These are phyloP conservation scores for Macrotyloma uniflorum DNA, from an alignment of 306 rosid genomes.

Conservation along the genomic window DNA sequence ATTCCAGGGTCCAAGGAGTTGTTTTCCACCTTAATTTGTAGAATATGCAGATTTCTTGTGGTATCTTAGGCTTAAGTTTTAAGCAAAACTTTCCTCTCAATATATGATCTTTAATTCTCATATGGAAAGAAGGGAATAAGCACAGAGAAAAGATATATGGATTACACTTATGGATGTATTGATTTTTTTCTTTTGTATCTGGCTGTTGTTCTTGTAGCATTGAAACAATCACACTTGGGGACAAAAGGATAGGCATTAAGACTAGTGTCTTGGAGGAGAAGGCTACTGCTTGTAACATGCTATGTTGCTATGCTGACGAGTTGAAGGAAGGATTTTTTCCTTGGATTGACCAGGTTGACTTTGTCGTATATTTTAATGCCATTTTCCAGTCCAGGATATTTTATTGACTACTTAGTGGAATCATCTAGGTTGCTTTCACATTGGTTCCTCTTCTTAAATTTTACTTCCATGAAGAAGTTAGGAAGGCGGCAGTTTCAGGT, in stretches of 20 bases:
- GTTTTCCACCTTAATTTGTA: slow-evolving; percentile 11
- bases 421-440: slow-evolving; percentile 88
- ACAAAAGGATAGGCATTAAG: slow-evolving; percentile 95
- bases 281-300: slow-evolving; percentile 98
- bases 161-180: slow-evolving; percentile 14
- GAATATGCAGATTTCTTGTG: neutral
- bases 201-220: slow-evolving; percentile 62
- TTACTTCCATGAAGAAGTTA: slow-evolving; percentile 97
- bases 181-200: slow-evolving; percentile 22
- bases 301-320: slow-evolving; percentile 99
- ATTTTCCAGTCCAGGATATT: neutral
- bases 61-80: neutral
- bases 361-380: slow-evolving; percentile 16
- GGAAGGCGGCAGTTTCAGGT: slow-evolving; percentile 99
- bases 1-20: neutral
- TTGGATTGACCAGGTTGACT: slow-evolving; percentile 93
- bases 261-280: slow-evolving; percentile 98
- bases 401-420: slow-evolving; percentile 39
- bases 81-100: neutral
- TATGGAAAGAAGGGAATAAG: neutral
- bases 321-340: slow-evolving; percentile 99
- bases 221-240: slow-evolving; percentile 96
- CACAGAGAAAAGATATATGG: neutral
- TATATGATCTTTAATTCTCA: neutral
- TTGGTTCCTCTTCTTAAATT: slow-evolving; percentile 97